Base-by-base conservation (phyloP, 2,329 filamentous ascomycete species). In the Colletotrichum liaoningense region DNA sequence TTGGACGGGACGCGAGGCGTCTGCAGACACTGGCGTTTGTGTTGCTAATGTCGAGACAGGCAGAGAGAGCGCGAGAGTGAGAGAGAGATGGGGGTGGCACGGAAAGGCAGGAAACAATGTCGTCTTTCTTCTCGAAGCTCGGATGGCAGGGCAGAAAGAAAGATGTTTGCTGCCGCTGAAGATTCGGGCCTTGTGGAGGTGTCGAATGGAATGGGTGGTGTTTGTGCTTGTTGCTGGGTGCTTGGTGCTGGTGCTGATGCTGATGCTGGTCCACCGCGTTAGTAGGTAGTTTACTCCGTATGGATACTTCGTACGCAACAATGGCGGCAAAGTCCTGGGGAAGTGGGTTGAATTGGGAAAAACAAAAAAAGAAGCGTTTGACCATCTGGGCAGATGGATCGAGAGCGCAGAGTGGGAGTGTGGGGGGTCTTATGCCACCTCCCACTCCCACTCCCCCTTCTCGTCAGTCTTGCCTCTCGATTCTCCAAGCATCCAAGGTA, bases 401-500 rank as follows among this genome's bases (percentile, higher is more conserved):
- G 55, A 62, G 55, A 54, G 54, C 30, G n/a, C 63, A 42, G 65
- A 54, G 66, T 69, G 42, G 54, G 59, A 63, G 46, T 65, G 67
- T 69, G 70, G 67, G 67, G 70, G 67, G 70, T 70, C 70, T 73
- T 73, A 70, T 73, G 69, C 57, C 65, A 63, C 49, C 63, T 73
- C 49, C 65, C 65, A 57, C 69, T 69, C 65, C 64, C 42, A 35
- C 64, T 62, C 33, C n/a, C 64, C 11, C 58, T 63, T 46, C 46
- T n/a, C 30, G 60, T 63, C 26, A 33, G n/a, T 57, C 22, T 26
- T 35, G 54, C 28, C 42, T 42, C 42, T 54, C 49, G 52, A 24
- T 56, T 22, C 24, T 52, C 35, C 59, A 42, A 42, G 14, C 38
- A 42, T 42, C 38, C 38, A 42, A 42, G 38, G 38, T 19, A 42